Base-by-base conservation (phyloP, 1,139 yeast species). In the Pichia sp. region DNA sequence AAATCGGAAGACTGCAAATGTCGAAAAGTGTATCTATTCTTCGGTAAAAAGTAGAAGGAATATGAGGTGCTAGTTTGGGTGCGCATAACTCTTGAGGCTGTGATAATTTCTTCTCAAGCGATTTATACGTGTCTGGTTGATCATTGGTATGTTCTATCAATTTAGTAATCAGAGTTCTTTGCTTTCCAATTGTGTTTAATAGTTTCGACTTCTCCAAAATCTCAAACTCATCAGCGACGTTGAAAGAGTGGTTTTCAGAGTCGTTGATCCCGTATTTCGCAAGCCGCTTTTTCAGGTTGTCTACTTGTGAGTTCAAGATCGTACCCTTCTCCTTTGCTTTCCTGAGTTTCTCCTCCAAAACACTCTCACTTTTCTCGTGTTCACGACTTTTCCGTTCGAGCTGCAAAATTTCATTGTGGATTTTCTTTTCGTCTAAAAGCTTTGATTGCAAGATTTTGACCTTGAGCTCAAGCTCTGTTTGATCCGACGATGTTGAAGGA, bases 361-460 rank as follows among this genome's bases (percentile, higher is more conserved):
- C 10, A 3, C 10, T 34, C 17, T 48, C 40, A 20, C 44, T 43
- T 5, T 9, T 8, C 9, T 51, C 43, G 14, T 50, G 16, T 3
- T 43, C 9, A 7, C 16, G 20, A 9, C 42, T 2, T 7, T 41
- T 29, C 30, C 33, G 48, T 27, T 55, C 50, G 31, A 53, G 33
- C 17, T 50, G 33, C 2, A 50, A 24, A 3, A 49, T 10, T 29
- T 54, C 48, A 5, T 43, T 24, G 17, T 54, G 55, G 24, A 29
- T 14, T 38, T 50, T 43, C 24, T 51, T 51, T 2, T 51, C 56
- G 29, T 55, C 51, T 3, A 36, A 4, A 24, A 57, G 16, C 51
- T 57, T 57, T 4, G 58, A 49, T 45, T 57, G 54, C 16, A 57
- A 45, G 8, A 53, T 34, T 16, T 53, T 33, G 6, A 57, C 24